These are phyloP conservation scores for Penicillium verhagenii DNA, from an alignment of 495 filamentous ascomycete genomes.

Conservation along the genomic window DNA sequence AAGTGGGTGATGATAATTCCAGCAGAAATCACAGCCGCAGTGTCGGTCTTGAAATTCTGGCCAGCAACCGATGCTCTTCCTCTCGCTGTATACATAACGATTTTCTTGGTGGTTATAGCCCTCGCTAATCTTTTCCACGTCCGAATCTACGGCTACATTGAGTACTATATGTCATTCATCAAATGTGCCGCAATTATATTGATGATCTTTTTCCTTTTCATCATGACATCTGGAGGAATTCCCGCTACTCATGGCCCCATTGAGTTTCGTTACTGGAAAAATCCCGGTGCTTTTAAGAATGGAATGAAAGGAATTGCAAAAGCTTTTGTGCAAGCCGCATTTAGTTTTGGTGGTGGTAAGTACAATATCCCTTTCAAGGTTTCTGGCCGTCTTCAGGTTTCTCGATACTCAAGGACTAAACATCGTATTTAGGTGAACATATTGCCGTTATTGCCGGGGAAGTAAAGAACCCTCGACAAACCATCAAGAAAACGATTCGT, in stretches of 20 bases:
- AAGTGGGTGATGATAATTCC: conserved; percentile 36
- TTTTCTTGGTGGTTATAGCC: conserved; percentile 23
- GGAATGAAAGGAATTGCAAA: conserved; percentile 34
- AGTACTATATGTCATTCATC: conserved; percentile 32
- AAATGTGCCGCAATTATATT: conserved; percentile 25
- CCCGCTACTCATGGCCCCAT: conserved; percentile 27
- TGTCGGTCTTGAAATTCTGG: conserved; percentile 30
- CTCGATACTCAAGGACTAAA: no score
- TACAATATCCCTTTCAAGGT: no score
- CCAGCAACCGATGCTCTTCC: conserved; percentile 22
- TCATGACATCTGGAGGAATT: conserved; percentile 33
- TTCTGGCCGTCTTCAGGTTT: no score
- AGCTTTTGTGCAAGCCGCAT: conserved; percentile 28
- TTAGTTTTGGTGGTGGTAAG: conserved; percentile 31
- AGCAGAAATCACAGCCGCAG: conserved; percentile 31
- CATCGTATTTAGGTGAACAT: conserved; percentile 26
- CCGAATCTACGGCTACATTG: conserved; percentile 26
- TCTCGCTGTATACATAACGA: conserved; percentile 29
- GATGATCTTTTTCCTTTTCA: conserved; percentile 35
- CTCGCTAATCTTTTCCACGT: conserved; percentile 25
- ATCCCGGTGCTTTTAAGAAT: conserved; percentile 30
- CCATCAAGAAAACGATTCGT: conserved; percentile 27
- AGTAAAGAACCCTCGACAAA: conserved; percentile 22
- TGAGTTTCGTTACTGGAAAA: conserved; percentile 29
- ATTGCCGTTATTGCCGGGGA: conserved; percentile 33